Percentiles rank a stretch among this genome's conserved stretches.
These are phyloP conservation scores for Lactarius sanguifluus DNA, from an alignment of 768 basidiomycete genomes.

Conservation along the genomic window DNA sequence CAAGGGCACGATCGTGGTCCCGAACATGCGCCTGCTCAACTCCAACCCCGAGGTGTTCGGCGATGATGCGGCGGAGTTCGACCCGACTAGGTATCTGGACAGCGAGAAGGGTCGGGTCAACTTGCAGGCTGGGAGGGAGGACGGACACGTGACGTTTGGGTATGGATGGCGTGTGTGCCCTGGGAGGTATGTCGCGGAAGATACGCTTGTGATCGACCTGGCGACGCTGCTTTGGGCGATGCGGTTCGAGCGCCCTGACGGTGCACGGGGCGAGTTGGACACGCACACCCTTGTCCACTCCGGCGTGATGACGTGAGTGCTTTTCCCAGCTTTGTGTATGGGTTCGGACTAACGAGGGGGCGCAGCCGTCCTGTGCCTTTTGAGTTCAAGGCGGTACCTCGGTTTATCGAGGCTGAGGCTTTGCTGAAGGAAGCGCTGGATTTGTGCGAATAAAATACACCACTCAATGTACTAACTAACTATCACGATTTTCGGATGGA, in stretches of 20 bases:
- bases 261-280: background rate
- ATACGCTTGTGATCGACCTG: background rate
- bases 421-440: background rate
- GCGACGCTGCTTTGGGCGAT: background rate
- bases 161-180: background rate
- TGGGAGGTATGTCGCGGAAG: background rate
- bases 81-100: background rate
- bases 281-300: background rate
- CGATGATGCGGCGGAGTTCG: background rate
- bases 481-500: background rate
- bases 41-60: background rate
- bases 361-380: conserved; percentile 24
- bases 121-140: conserved; percentile 29
- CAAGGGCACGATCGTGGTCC: background rate
- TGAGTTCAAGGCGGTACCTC: conserved; percentile 23
- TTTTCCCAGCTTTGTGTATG: background rate
- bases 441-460: background rate
- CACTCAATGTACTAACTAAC: too few species aligned
- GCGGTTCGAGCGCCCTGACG: background rate
- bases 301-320: background rate
- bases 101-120: conserved; percentile 7
- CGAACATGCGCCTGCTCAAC: conserved; percentile 5
- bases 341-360: background rate
- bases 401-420: conserved; percentile 14
- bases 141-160: conserved; percentile 28